These are phyloP conservation scores for Echites panduratus DNA, from an alignment of 257 asterid genomes.

Conservation along the genomic window DNA sequence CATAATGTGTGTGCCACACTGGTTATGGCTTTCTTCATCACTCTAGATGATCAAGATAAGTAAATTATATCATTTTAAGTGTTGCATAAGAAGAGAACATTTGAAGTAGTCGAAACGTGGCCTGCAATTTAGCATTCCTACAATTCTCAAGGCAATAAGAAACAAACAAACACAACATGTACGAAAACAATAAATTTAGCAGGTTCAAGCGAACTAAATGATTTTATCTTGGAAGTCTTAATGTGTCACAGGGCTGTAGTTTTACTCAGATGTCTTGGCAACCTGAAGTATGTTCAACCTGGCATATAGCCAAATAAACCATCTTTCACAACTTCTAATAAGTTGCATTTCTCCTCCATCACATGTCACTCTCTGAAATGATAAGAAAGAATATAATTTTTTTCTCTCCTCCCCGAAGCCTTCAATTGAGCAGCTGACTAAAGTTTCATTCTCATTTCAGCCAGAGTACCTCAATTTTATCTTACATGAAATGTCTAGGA, in stretches of 20 bases:
- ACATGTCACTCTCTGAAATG: background rate
- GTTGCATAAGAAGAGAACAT: background rate
- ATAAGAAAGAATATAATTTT: background rate
- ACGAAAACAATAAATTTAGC: background rate
- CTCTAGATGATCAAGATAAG: background rate
- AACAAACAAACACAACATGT: background rate
- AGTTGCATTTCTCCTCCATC: background rate
- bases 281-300: background rate
- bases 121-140: background rate
- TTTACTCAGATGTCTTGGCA: background rate
- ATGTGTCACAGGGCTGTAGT: background rate
- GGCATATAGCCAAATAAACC: background rate
- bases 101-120: background rate
- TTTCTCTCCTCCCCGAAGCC: background rate
- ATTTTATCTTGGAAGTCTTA: background rate
- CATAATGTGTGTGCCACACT: background rate
- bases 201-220: background rate
- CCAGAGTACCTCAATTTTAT: no score
- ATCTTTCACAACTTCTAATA: background rate
- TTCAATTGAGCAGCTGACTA: background rate
- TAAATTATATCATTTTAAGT: background rate
- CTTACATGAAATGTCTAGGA: no score
- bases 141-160: background rate
- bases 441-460: background rate
- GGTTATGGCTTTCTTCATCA: background rate